Evolutionary conservation across 225 moss, liverwort and hornwort species (phyloP), one percentile per base, ranked within the genome.

Genomic region (Climacium dendroides): DNA sequence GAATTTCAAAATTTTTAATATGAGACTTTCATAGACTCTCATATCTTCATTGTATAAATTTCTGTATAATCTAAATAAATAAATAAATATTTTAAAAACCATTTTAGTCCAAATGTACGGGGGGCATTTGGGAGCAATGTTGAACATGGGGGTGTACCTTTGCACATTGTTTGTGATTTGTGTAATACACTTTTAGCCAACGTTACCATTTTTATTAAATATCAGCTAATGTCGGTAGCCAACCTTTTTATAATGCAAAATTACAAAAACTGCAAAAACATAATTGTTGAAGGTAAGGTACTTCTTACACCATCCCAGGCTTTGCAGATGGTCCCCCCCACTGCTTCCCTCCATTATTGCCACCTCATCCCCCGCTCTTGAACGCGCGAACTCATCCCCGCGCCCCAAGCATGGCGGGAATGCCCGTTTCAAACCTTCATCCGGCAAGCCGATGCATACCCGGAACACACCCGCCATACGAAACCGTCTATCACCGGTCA

Each of bases 341-440:
- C 24, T 2, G 63, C 75, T 89, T 87, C 87, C 90, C 87, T 87
- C 90, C 87, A 85, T 59, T 74, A 43, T 43, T 53, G 84, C 87
- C 90, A 90, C 90, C 67, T 85, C 90, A 85, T 53, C 59, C 28
- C 10, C 14, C 63, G 43, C 81, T 74, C 53, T 9, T 18, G 30
- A 57, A 37, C 84, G 79, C 88, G 84, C 85, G 88, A 89, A 80
- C 79, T 45, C 79, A 18, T n/a, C 69, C 47, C 47, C 80, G 54
- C 64, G 85, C 62, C 60, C 18, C 50, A 10, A 1, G 55, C 47
- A 85, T 84, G 90, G 92, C 90, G 90, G 86, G 90, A 92, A 92
- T 50, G 39, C 24, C 13, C 76, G 80, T 92, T 92, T 91, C 87
- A 88, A 92, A 92, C 78, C 32, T 10, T 25, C 7, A 24, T 66